Conservation (phyloP, 495 filamentous ascomycete species). For the Aspergillus leporis region DNA sequence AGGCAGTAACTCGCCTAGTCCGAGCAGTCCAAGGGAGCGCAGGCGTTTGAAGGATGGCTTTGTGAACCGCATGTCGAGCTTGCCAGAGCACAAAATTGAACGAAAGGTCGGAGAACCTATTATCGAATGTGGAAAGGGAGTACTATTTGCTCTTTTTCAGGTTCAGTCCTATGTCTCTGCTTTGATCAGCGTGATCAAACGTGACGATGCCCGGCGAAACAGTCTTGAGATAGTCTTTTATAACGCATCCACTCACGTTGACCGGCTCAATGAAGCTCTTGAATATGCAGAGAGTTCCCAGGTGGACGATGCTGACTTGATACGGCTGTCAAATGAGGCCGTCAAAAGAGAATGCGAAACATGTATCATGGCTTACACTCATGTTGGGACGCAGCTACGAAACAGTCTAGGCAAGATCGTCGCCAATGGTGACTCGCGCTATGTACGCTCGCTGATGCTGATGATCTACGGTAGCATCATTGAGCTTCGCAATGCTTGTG, state of each 20-base stretch:
- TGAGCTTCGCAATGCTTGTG: slow-evolving; percentile 64
- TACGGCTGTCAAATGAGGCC: slow-evolving; percentile 48
- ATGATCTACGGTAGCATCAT: slow-evolving; percentile 78
- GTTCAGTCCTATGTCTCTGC: slow-evolving; percentile 74
- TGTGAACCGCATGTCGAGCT: slow-evolving; percentile 75
- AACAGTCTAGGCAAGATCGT: slow-evolving; percentile 70
- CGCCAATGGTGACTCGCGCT: slow-evolving; percentile 71
- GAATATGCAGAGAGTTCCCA: slow-evolving; percentile 58
- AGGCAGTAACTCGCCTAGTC: slow-evolving; percentile 56
- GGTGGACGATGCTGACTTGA: slow-evolving; percentile 40
- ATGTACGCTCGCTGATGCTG: slow-evolving; percentile 77
- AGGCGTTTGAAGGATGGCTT: slow-evolving; percentile 54
- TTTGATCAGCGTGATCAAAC: slow-evolving; percentile 68
- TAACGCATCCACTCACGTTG: slow-evolving; percentile 71
- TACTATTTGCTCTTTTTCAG: slow-evolving; percentile 82
- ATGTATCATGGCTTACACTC: slow-evolving; percentile 73
- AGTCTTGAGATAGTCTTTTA: slow-evolving; percentile 77
- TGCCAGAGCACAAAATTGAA: slow-evolving; percentile 78
- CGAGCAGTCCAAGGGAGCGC: slow-evolving; percentile 55
- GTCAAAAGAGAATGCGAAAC: slow-evolving; percentile 68
- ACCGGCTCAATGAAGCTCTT: slow-evolving; percentile 72
- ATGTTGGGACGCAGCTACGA: slow-evolving; percentile 69
- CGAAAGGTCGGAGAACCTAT: slow-evolving; percentile 60
- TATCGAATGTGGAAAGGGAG: slow-evolving; percentile 79
- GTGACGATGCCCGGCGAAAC: slow-evolving; percentile 65